These are phyloP conservation scores for Hordeum marinum DNA, from an alignment of 176 grass and related monocot genomes.

Conservation along the genomic window DNA sequence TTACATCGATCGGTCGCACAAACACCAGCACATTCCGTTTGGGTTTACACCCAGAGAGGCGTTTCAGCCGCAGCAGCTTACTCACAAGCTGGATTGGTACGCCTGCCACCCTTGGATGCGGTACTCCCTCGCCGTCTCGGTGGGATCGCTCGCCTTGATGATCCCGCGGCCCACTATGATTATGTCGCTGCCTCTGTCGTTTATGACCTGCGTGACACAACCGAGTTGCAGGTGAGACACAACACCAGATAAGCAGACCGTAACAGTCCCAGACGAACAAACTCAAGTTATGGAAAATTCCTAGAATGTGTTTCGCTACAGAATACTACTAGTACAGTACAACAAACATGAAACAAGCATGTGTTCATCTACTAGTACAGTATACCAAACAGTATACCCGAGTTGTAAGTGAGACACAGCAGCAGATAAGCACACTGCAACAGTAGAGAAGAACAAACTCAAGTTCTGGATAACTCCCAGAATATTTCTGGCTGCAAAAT, in stretches of 20 bases:
- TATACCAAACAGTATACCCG: too few species aligned
- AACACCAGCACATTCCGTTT: neutral
- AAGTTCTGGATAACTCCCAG: too few species aligned
- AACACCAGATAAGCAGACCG: neutral
- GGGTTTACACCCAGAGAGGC: neutral
- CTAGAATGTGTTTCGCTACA: too few species aligned
- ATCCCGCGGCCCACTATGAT: conserved; percentile 87
- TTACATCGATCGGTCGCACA: neutral
- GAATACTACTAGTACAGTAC: neutral
- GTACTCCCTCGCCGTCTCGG: conserved; percentile 57
- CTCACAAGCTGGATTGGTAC: conserved; percentile 55
- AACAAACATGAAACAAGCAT: neutral
- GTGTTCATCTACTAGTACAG: neutral
- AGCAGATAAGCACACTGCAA: too few species aligned
- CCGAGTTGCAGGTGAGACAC: neutral
- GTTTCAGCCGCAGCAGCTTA: neutral
- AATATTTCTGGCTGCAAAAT: too few species aligned
- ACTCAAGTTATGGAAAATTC: neutral
- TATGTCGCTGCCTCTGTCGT: conserved; percentile 77
- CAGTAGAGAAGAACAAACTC: too few species aligned
- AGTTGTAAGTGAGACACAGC: too few species aligned
- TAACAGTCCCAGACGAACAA: neutral
- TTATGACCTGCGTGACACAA: conserved; percentile 51
- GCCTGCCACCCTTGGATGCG: conserved; percentile 81
- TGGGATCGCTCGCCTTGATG: conserved; percentile 63